These are phyloP conservation scores for Gnomoniopsis sp. DNA, from an alignment of 2,329 filamentous ascomycete genomes.

Conservation along the genomic window DNA sequence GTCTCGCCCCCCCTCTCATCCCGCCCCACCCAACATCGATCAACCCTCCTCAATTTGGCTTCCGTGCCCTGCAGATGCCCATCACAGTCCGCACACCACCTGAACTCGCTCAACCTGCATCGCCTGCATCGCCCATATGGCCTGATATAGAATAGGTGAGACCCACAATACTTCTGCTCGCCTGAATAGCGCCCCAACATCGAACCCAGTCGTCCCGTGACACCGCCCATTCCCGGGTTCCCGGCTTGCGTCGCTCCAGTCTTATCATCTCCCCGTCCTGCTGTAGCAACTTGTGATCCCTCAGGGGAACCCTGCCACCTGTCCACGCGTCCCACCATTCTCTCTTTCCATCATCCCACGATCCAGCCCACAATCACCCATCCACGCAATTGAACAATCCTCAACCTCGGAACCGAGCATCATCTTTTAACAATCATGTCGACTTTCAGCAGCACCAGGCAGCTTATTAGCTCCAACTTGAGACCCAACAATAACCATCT, in stretches of 20 bases:
- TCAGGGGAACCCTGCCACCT: conserved; percentile 11
- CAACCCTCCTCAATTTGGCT: not conserved
- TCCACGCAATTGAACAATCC: not conserved
- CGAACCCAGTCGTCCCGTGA: not conserved
- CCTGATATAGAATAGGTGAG: not conserved
- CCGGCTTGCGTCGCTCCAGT: not conserved
- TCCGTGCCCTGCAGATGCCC: not conserved
- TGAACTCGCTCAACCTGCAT: not conserved
- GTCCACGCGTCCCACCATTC: conserved; percentile 6
- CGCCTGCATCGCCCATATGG: not conserved
- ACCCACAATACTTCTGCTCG: not conserved
- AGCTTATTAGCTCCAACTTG: not conserved
- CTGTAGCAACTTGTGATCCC: not conserved
- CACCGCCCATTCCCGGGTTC: not conserved
- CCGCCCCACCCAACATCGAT: not conserved
- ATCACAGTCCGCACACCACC: not conserved
- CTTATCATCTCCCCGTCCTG: not conserved
- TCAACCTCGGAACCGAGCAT: not conserved
- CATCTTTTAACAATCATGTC: not conserved
- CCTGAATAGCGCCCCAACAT: conserved; percentile 2
- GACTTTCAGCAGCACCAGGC: not conserved
- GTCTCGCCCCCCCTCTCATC: not conserved
- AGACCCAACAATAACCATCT: not conserved
- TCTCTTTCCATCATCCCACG: not conserved
- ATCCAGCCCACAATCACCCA: not conserved